Conservation (phyloP, 257 asterid genomes). For the Anisodus acutangulus region DNA sequence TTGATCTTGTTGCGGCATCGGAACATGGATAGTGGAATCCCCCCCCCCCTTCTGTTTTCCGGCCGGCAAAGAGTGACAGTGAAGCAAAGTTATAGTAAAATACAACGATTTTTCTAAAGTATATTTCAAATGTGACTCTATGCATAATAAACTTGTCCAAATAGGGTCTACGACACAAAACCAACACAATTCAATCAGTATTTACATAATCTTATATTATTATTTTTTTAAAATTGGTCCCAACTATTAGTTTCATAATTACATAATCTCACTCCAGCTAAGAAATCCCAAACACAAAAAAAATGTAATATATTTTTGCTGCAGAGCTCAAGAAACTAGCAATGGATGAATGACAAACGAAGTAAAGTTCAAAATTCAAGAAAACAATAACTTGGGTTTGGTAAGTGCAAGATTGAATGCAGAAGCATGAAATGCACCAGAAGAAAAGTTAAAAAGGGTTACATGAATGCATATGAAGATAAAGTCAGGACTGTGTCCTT, state of each 20-base stretch:
- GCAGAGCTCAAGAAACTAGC: background rate
- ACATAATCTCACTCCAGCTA: background rate
- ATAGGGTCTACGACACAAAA: background rate
- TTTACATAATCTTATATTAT: background rate
- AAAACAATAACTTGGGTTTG: background rate
- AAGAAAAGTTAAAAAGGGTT: background rate
- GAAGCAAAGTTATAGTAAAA: too few species aligned
- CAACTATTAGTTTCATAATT: background rate
- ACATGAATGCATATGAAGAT: slow-evolving; percentile 19
- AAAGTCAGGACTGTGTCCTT: background rate
- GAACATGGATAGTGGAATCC: too few species aligned
- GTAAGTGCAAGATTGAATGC: background rate
- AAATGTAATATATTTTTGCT: too few species aligned
- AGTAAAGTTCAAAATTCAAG: background rate
- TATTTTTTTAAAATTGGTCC: too few species aligned
- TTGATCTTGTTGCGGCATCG: too few species aligned
- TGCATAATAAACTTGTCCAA: too few species aligned
- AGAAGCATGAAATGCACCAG: background rate
- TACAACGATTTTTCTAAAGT: too few species aligned
- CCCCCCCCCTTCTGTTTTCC: too few species aligned
- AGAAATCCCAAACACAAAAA: background rate
- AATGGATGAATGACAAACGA: background rate
- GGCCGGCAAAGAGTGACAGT: too few species aligned
- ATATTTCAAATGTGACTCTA: background rate
- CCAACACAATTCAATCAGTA: background rate